Conservation (phyloP, 2,329 filamentous ascomycete species). For the Fusarium devonianum region DNA sequence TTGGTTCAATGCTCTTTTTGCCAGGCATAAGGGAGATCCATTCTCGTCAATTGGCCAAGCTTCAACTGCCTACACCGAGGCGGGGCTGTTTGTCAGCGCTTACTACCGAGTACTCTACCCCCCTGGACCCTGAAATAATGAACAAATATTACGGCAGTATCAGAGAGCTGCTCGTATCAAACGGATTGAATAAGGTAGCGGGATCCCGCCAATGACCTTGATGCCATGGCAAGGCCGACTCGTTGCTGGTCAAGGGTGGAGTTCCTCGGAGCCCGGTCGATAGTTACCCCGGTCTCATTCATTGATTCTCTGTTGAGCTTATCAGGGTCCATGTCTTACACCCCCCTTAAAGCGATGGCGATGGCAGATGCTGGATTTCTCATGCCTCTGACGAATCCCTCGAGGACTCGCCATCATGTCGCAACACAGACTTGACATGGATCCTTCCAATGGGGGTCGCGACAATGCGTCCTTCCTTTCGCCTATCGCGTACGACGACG, state of each 20-base stretch:
- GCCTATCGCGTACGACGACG: slow-evolving; percentile 71
- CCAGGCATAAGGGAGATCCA: too few species aligned
- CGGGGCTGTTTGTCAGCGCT: too few species aligned
- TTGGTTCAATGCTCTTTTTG: too few species aligned
- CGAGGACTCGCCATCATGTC: slow-evolving; percentile 32
- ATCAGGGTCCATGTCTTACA: slow-evolving; percentile 30
- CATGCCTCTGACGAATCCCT: slow-evolving; percentile 30
- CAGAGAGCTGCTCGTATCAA: slow-evolving; percentile 5
- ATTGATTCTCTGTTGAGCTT: slow-evolving; percentile 18
- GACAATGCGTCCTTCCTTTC: slow-evolving; percentile 63
- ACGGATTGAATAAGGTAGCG: slow-evolving; percentile 3
- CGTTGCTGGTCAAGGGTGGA: slow-evolving; percentile 16
- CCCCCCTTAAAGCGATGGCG: slow-evolving; percentile 30
- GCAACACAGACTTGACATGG: slow-evolving; percentile 34
- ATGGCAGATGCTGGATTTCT: slow-evolving; percentile 16
- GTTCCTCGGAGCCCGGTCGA: slow-evolving; percentile 28
- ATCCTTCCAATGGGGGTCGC: slow-evolving; percentile 29
- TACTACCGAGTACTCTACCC: background rate
- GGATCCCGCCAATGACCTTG: slow-evolving; percentile 18
- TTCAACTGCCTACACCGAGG: too few species aligned
- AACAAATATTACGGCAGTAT: slow-evolving; percentile 5
- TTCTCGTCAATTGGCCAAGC: background rate
- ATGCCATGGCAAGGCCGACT: slow-evolving; percentile 2
- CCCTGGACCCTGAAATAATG: background rate
- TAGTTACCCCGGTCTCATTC: slow-evolving; percentile 37